Percentiles rank a stretch among this genome's conserved stretches.
phyloP scores from a whole-genome alignment of 495 filamentous ascomycete genomes.

The Trichoderma parareesei region DNA sequence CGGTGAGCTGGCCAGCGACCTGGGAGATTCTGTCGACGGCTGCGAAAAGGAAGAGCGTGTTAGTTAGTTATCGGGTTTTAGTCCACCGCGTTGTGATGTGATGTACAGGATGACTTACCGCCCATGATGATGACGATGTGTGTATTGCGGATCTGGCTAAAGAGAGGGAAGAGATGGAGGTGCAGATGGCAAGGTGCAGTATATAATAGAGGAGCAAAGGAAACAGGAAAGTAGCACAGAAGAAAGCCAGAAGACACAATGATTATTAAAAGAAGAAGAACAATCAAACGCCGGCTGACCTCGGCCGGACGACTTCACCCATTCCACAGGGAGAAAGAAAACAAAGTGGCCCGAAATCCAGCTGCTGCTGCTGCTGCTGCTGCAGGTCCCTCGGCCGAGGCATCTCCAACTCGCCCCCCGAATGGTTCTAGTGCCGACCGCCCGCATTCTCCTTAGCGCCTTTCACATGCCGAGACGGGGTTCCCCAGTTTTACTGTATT shows the following conservation, averaged over 20 bases:
- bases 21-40: slow-evolving; percentile 4
- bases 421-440: background rate
- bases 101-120: slow-evolving; percentile 1
- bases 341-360: background rate
- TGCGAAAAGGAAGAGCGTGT: background rate
- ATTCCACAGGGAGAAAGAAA: background rate
- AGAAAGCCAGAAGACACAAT: no score
- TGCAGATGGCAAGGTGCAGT: background rate
- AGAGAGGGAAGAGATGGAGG: background rate
- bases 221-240: background rate
- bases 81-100: background rate
- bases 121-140: slow-evolving; percentile 4
- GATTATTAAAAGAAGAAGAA: background rate
- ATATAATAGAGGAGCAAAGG: background rate
- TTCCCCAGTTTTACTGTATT: background rate
- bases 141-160: background rate
- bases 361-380: background rate
- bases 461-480: slow-evolving; percentile 1
- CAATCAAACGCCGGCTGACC: slow-evolving; percentile 1
- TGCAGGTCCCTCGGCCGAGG: background rate
- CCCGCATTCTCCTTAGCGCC: slow-evolving; percentile 7
- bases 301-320: background rate
- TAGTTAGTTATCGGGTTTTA: no score
- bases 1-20: slow-evolving; percentile 10
- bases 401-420: background rate